Evolutionary conservation across 2,329 filamentous ascomycete species (phyloP), one percentile per base, ranked within the genome.

Genomic region (Phyllosticta citrichinensis): DNA sequence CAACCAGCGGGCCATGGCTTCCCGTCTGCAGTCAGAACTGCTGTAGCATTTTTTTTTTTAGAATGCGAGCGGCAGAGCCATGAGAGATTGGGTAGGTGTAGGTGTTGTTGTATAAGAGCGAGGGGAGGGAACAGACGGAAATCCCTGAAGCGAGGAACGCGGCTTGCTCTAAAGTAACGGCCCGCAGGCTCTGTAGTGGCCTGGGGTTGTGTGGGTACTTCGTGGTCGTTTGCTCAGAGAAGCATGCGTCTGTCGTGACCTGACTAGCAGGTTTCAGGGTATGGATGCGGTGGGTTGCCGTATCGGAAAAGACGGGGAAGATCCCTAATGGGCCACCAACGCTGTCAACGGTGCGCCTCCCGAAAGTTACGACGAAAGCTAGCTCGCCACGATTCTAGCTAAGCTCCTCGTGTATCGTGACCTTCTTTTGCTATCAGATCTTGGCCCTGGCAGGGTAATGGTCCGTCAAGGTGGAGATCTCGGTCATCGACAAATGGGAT

Each of bases 1-100:
- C 19, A 57, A 10, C n/a, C 30, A 55, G 52, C 55, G 60, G 30
- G 35, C 60, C 60, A 62, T 62, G 55, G 60, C 60, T 62, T 57
- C 58, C 58, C 53, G 58, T 54, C 51, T 40, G 11, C 24, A 50
- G 35, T 50, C 11, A 61, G 20, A 22, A 20, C 12, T 35, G 35
- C 27, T 56, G 25, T 47, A 14, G 52, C 58, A 60, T 60, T 60
- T 17, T 53, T 60, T 55, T 33, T 53, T 60, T 55, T 33, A 27
- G 50, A 30, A 55, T 55, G 58, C 58, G 58, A 40, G 52, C n/a
- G 8, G 14, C 17, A 47, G 14, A 8, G 40, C n/a, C 40, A 47
- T 30, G 27, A n/a, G n/a, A 47, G n/a, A n/a, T 19, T 47, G 40
- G 40, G 40, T 14, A 47, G 40, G 40, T n/a, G 40, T 47, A 47